Base-by-base conservation (phyloP, 2,329 filamentous ascomycete species). In the Trichoderma sp. region DNA sequence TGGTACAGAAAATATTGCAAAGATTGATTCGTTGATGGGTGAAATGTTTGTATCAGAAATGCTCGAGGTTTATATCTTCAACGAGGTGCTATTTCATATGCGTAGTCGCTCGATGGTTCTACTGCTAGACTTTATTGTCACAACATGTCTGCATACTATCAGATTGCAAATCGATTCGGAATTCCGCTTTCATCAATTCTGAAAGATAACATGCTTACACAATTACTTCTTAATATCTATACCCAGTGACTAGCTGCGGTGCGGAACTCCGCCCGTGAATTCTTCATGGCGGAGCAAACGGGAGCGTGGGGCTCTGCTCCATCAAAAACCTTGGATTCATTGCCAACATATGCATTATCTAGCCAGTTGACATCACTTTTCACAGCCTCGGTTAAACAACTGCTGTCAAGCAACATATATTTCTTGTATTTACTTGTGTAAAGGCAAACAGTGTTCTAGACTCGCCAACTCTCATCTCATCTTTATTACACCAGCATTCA, bases 211-310 rank as follows among this genome's bases (percentile, higher is more conserved):
- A 14, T 13, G 59, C 59, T 51, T 46, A 61, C 59, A 13, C 32
- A 24, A 34, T 3, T 14, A 43, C 3, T 16, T 7, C 11, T 8
- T 6, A 21, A 32, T 13, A 4, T 46, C n/a, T 21, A 16, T 8
- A 21, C 5, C 10, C 6, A 24, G n/a, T 5, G 46, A 52, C 13
- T 8, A 21, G 11, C 4, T 30, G 30, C 28, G n/a, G 21, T 34
- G 59, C 59, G 59, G 59, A 63, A 52, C 18, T 63, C 59, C 59
- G 59, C 59, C 7, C 59, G 43, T 34, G 43, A 52, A 52, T 18
- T 34, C 7, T 10, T 37, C 30, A 52, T 10, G 28, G 11, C n/a
- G n/a, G 46, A 49, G 46, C 3, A 13, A 49, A 5, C 13, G 21
- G 8, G 46, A 49, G 5, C n/a, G 46, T 24, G 46, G 46, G 10